Evolutionary conservation across 306 rosid genomes (phyloP).

Genomic region (Cicer arietinum): DNA sequence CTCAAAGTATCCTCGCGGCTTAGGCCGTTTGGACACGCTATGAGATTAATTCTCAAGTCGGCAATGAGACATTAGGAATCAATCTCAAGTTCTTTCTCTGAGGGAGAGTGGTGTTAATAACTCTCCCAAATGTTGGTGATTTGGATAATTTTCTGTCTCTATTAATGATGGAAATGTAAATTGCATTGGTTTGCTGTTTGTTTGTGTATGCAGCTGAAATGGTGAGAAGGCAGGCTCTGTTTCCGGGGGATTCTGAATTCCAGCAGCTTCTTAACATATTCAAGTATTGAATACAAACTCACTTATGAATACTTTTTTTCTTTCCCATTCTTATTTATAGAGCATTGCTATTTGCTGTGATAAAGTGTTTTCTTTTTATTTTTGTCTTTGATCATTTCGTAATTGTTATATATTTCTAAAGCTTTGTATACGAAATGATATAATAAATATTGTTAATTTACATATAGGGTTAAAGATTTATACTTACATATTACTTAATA

Average conservation of each 20-base stretch:
- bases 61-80: background rate
- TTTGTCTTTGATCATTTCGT: no score
- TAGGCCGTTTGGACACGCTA: background rate
- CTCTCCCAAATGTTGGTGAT: background rate
- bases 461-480: background rate
- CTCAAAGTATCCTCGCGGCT: no score
- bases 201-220: conserved; percentile 70
- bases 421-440: background rate
- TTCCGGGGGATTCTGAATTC: conserved; percentile 95
- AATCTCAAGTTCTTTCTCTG: background rate
- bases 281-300: conserved; percentile 53
- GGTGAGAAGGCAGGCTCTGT: conserved; percentile 86
- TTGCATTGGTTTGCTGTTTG: background rate
- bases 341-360: background rate
- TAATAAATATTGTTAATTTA: background rate
- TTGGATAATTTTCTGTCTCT: background rate
- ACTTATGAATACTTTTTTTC: background rate
- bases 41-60: background rate
- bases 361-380: background rate
- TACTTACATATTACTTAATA: background rate
- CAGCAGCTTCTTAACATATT: conserved; percentile 91
- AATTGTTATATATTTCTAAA: background rate
- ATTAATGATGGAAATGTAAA: background rate
- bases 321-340: background rate
- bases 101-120: background rate